Evolutionary conservation across 2,329 filamentous ascomycete genomes (phyloP).

Genomic region (Biscogniauxia mediterranea): DNA sequence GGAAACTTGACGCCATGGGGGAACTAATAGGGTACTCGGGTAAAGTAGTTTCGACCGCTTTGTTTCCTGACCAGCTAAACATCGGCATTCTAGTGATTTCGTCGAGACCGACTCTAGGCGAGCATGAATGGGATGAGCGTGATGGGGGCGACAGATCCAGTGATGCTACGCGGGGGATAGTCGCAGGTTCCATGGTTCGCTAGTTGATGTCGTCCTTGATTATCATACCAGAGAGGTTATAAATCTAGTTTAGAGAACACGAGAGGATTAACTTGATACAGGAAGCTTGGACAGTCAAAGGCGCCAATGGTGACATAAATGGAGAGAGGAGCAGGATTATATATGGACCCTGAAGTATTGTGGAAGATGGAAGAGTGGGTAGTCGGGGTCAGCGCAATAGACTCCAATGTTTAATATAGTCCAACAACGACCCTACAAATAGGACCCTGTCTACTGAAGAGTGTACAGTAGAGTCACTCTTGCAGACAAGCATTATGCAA

Average conservation of each 20-base stretch:
- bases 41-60: background rate
- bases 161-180: constrained; percentile 4
- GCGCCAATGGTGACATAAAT: constrained; percentile 13
- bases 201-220: constrained; percentile 14
- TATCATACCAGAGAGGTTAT: constrained; percentile 6
- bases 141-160: constrained; percentile 7
- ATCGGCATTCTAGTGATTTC: constrained; percentile 2
- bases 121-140: constrained; percentile 6
- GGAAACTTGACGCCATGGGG: constrained; percentile 16
- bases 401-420: constrained; percentile 29
- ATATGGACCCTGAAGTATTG: constrained; percentile 21
- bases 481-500: constrained; percentile 19
- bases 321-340: constrained; percentile 18
- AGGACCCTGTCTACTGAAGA: constrained; percentile 25
- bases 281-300: constrained; percentile 6
- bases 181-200: constrained; percentile 14
- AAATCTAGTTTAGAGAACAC: constrained; percentile 3
- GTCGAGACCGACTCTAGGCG: constrained; percentile 7
- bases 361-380: constrained; percentile 17
- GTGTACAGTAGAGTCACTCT: constrained; percentile 15
- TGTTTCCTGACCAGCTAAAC: constrained; percentile 2
- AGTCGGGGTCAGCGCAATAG: constrained; percentile 9
- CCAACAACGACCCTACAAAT: constrained; percentile 25
- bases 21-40: constrained; percentile 15
- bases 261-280: constrained; percentile 1